A percentile compares a stretch with the other conserved stretches of the same genome.
Evolutionary conservation across 1,284 basidiomycete genomes (phyloP).

Genomic region (Pholiota adiposa): DNA sequence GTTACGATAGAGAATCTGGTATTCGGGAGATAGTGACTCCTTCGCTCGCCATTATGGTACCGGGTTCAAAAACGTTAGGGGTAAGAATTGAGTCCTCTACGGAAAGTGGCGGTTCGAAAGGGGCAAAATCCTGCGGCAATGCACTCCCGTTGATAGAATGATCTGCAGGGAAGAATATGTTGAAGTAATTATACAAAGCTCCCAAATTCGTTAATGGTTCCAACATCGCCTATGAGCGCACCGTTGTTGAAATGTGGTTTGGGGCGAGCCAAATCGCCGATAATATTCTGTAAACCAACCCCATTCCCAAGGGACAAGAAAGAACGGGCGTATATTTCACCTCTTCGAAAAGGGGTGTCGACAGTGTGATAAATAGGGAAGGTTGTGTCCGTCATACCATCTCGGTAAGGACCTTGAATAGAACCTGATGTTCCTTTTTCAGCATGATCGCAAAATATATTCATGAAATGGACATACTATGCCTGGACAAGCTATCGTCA

Average conservation of each 20-base stretch:
- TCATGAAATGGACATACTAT: neutral
- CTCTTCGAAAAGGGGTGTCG: neutral
- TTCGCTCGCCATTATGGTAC: slow-evolving; percentile 9
- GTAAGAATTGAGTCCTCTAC: neutral
- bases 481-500: neutral
- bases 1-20: neutral
- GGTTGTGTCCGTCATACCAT: neutral
- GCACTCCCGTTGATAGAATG: slow-evolving; percentile 10
- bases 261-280: neutral
- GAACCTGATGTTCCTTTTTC: neutral
- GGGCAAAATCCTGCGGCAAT: slow-evolving; percentile 7
- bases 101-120: slow-evolving; percentile 8
- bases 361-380: neutral
- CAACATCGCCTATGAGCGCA: slow-evolving; percentile 18
- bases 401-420: neutral
- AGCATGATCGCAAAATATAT: neutral
- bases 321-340: neutral
- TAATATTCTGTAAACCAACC: neutral
- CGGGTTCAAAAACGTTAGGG: slow-evolving; percentile 9
- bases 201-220: slow-evolving; percentile 8
- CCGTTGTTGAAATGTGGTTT: slow-evolving; percentile 6
- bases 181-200: slow-evolving; percentile 12
- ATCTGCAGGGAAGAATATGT: slow-evolving; percentile 16
- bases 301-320: neutral
- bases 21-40: neutral